Evolutionary conservation across 2,329 filamentous ascomycete species (phyloP).

Genomic region (Colletotrichum chlorophyti): DNA sequence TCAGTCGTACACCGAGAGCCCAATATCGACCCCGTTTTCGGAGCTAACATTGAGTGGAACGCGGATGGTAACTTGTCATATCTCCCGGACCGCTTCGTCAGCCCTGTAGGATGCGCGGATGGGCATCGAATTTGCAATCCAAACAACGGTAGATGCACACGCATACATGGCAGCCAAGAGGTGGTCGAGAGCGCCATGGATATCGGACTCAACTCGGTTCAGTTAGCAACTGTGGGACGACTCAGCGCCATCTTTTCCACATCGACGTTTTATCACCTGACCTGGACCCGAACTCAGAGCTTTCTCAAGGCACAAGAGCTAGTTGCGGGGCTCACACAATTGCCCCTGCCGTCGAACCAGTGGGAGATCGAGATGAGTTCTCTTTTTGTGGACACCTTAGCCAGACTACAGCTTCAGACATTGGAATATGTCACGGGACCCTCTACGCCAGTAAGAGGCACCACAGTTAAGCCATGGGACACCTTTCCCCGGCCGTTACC

Average conservation of each 20-base stretch:
- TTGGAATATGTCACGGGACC: neutral
- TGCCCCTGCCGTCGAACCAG: constrained; percentile 2
- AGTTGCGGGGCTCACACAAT: neutral
- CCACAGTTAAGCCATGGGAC: neutral
- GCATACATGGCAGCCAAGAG: neutral
- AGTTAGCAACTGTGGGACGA: neutral
- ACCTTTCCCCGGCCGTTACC: no score
- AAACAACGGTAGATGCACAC: constrained; percentile 1
- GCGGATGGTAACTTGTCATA: neutral
- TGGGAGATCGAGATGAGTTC: constrained; percentile 11
- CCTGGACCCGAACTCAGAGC: constrained; percentile 6
- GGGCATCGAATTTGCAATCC: constrained; percentile 16
- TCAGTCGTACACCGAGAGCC: constrained; percentile 1
- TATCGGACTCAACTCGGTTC: neutral
- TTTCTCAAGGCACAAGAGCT: constrained; percentile 4
- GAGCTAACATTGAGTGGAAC: neutral
- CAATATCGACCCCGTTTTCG: constrained; percentile 15
- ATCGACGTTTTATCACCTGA: neutral
- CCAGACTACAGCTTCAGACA: neutral
- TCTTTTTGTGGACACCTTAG: neutral
- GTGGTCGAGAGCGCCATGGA: neutral
- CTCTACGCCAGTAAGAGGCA: neutral
- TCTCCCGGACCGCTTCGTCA: neutral
- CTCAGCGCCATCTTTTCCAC: neutral
- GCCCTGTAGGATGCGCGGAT: constrained; percentile 12